Conservation (phyloP, 108 stramenopile genomes). For the Hondaea fermentalgiana region DNA sequence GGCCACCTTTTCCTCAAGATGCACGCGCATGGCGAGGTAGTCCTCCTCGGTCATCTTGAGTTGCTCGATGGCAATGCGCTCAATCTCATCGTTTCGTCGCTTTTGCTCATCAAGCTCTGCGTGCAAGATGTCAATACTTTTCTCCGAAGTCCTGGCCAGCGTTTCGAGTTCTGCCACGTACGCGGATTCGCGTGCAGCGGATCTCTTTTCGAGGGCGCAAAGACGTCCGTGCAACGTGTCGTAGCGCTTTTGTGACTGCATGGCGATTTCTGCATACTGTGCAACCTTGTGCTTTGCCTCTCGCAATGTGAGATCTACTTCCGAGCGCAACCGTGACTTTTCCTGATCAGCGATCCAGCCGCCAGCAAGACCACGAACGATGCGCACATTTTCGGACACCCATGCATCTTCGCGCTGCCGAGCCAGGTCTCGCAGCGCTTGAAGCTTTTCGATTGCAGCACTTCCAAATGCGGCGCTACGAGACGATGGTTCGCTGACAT, state of each 20-base stretch:
- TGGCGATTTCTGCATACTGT: background rate
- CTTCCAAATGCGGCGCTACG: too few relatives aligned
- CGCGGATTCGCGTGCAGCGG: background rate
- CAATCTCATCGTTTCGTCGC: background rate
- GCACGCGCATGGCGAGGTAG: background rate
- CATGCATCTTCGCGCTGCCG: background rate
- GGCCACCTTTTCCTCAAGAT: background rate
- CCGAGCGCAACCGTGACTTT: background rate
- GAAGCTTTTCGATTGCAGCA: background rate
- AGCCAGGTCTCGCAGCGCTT: background rate
- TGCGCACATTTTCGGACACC: background rate
- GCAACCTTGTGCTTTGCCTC: background rate
- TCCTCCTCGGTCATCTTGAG: slow-evolving; percentile 7
- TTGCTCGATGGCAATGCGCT: background rate
- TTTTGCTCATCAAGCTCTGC: background rate
- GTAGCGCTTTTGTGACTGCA: background rate
- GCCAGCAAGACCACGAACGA: background rate
- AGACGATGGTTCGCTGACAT: background rate
- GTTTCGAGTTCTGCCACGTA: background rate
- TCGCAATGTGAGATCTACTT: background rate
- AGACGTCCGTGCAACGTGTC: background rate
- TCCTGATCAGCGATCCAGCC: slow-evolving; percentile 1
- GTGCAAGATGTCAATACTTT: background rate
- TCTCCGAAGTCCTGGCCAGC: background rate
- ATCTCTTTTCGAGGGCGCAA: background rate